Evolutionary conservation across 108 stramenopile genomes (phyloP).

Genomic region (Ochromonas danica): DNA sequence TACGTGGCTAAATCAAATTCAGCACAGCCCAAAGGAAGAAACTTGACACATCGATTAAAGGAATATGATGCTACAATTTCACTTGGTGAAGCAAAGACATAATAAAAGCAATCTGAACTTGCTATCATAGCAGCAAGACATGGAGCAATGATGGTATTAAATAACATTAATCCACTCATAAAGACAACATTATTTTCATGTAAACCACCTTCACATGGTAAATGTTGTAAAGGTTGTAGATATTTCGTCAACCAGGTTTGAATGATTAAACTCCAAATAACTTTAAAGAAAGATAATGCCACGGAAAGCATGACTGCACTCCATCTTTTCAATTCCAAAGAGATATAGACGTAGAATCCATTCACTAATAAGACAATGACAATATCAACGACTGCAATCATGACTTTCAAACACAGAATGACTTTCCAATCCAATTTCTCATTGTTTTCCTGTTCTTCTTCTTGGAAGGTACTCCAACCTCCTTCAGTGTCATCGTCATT

Average conservation of each 20-base stretch:
- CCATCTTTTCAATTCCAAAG: not conserved
- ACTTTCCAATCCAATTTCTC: too few species aligned
- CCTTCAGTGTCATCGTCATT: too few species aligned
- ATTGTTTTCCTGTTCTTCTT: too few species aligned
- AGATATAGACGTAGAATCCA: not conserved
- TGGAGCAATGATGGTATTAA: constrained; percentile 9
- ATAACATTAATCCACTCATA: not conserved
- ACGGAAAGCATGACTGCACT: not conserved
- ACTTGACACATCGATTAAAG: not conserved
- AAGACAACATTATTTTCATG: not conserved
- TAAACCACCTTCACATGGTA: not conserved
- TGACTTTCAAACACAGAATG: not conserved
- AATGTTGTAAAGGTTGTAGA: not conserved
- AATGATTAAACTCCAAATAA: not conserved
- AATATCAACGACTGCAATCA: not conserved
- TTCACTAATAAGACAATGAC: constrained; percentile 8
- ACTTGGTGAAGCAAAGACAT: not conserved
- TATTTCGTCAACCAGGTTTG: not conserved
- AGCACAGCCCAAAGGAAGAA: not conserved
- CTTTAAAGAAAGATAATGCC: not conserved
- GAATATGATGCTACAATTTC: not conserved
- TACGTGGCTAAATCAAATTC: not conserved
- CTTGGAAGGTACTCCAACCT: too few species aligned
- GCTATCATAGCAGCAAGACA: not conserved
- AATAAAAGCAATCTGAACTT: constrained; percentile 5